phyloP scores from a whole-genome alignment of 129 eudicot species.

The Helichrysum umbraculigerum region DNA sequence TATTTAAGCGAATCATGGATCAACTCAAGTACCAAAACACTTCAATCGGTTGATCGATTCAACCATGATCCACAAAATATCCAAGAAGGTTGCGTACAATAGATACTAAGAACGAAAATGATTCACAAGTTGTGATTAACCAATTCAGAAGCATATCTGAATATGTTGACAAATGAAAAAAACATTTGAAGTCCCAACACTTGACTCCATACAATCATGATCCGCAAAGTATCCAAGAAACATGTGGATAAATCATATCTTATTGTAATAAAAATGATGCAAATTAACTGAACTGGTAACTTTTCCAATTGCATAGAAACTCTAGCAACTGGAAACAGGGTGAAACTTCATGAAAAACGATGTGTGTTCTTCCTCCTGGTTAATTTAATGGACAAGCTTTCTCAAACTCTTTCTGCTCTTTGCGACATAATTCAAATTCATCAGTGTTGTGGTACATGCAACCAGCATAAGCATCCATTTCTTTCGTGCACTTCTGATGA shows the following conservation, averaged over 20 bases:
- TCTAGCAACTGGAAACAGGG: neutral
- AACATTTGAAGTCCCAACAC: neutral
- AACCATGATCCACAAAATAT: neutral
- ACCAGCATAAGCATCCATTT: constrained; percentile 76
- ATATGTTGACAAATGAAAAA: neutral
- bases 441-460: constrained; percentile 95
- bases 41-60: neutral
- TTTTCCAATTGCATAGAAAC: neutral
- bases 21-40: neutral
- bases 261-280: neutral
- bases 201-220: neutral
- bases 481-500: constrained; percentile 81
- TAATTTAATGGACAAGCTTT: constrained; percentile 76
- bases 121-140: neutral
- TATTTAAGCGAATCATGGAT: neutral
- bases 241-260: neutral
- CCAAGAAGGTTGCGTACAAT: neutral
- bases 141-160: neutral
- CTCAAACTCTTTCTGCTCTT: constrained; percentile 82
- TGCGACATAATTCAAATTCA: constrained; percentile 85
- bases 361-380: constrained; percentile 7
- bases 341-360: constrained; percentile 24
- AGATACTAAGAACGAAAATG: neutral
- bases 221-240: neutral
- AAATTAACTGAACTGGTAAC: neutral